A percentile compares a stretch with the other conserved stretches of the same genome.
These are phyloP conservation scores for Thraustochytrium sp. DNA, from an alignment of 352 stramenopile species.

Conservation along the genomic window DNA sequence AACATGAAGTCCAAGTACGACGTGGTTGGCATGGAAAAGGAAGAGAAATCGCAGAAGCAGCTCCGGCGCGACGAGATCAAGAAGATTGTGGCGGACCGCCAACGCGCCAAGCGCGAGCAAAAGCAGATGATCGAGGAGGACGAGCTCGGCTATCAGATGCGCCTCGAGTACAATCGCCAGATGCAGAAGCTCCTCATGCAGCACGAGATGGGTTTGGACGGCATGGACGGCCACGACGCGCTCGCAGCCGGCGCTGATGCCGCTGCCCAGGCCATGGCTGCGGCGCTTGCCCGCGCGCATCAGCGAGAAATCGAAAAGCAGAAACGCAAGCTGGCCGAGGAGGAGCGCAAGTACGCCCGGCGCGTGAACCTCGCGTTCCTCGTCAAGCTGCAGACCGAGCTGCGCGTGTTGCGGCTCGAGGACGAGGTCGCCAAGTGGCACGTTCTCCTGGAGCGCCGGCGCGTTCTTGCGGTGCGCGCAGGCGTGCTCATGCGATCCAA, in stretches of 20 bases:
- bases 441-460: not conserved
- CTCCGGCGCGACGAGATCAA: conserved; percentile 38
- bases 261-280: not conserved
- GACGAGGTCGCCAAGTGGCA: not conserved
- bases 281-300: not conserved
- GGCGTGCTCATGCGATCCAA: not conserved
- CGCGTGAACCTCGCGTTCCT: conserved; percentile 20
- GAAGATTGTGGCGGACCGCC: conserved; percentile 21
- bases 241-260: not conserved
- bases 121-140: conserved; percentile 31
- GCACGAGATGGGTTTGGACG: conserved; percentile 10
- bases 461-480: not conserved
- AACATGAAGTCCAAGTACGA: conserved; percentile 26
- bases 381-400: not conserved
- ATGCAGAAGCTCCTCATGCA: conserved; percentile 31
- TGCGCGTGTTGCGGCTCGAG: not conserved
- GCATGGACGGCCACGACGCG: not conserved
- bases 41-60: conserved; percentile 1
- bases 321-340: not conserved
- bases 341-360: not conserved
- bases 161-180: conserved; percentile 14
- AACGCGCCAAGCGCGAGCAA: conserved; percentile 27
- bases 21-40: not conserved
- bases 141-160: conserved; percentile 21
- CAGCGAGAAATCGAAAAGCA: conserved; percentile 24